These are phyloP conservation scores for Lodderomyces orthopsilosis DNA, from an alignment of 1,139 yeast genomes.

Conservation along the genomic window DNA sequence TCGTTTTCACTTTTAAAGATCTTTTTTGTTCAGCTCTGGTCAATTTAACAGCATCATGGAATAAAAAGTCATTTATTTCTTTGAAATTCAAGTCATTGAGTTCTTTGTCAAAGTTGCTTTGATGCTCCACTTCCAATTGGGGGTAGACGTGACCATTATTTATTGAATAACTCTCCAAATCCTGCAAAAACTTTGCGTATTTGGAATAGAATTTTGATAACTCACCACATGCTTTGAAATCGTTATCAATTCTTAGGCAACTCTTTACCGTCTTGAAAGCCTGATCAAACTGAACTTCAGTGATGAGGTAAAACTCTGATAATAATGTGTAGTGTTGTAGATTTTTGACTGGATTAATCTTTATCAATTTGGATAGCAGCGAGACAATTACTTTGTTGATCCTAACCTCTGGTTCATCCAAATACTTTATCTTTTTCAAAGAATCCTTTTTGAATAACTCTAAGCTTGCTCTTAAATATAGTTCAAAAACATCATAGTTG, in stretches of 20 bases:
- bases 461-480: conserved; percentile 22
- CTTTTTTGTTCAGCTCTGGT: conserved; percentile 31
- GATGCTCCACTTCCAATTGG: conserved; percentile 14
- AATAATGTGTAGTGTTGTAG: conserved; percentile 29
- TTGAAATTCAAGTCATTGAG: conserved; percentile 18
- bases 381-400: conserved; percentile 22
- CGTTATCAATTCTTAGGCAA: conserved; percentile 72
- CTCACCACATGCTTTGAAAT: conserved; percentile 51
- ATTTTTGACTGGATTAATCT: conserved; percentile 29
- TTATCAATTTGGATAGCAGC: conserved; percentile 27
- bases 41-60: conserved; percentile 25
- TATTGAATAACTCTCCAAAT: conserved; percentile 46
- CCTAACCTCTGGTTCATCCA: conserved; percentile 12
- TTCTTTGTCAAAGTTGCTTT: conserved; percentile 14
- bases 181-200: conserved; percentile 29
- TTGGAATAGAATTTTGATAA: conserved; percentile 44
- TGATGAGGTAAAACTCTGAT: conserved; percentile 47
- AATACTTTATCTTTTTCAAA: conserved; percentile 12
- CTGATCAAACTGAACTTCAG: conserved; percentile 48
- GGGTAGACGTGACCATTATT: conserved; percentile 34
- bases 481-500: conserved; percentile 19
- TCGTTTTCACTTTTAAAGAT: conserved; percentile 12
- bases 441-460: conserved; percentile 15
- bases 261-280: conserved; percentile 51
- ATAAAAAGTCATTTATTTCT: conserved; percentile 23